Base-by-base conservation (phyloP, 2,329 filamentous ascomycete genomes). In the Albifimbria verrucaria region DNA sequence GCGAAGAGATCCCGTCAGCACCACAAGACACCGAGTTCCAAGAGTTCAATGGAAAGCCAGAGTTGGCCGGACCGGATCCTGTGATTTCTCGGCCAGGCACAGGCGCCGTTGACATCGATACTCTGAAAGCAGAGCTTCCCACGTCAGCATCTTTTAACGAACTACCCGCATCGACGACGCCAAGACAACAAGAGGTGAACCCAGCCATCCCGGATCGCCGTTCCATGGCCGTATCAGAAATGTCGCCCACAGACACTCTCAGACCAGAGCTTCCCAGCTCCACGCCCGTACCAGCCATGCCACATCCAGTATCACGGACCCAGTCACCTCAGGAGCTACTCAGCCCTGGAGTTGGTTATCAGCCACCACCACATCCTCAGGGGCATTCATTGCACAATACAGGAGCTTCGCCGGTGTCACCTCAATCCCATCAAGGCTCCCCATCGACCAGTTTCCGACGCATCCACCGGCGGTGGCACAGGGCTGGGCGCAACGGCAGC, bases 1-100 rank as follows among this genome's bases (percentile, higher is more conserved):
- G 63, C 36, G 55, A 64, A 22, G 52, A 59, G 28, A 53, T 68
- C 20, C 46, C 58, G 1, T 51, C 46, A 25, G 54, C 49, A 11
- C 51, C 49, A 9, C 24, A 52, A 3, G 54, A 55, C 15, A 41
- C 52, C n/a, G 41, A 51, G 15, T 48, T 56, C 9, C 42, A 59
- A 32, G 55, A 62, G 4, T 60, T 61, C 50, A 59, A 58, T 17
- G 69, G 69, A 3, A 72, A 71, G 50, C 62, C 69, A 3, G 71
- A 73, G 53, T 62, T 64, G 42, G 46, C 46, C 7, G 46, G 46
- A 4, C 24, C 46, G 10, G 24, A 48, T 36, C 23, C 46, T 26
- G 25, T 48, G 9, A 26, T 48, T 3, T 48, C 46, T 6, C 24
- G 46, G 15, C 46, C 46, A 32, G 46, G 46, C 17, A 48, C 46